Evolutionary conservation across 106 monocot genomes (phyloP).

Genomic region (Allium cepa): DNA sequence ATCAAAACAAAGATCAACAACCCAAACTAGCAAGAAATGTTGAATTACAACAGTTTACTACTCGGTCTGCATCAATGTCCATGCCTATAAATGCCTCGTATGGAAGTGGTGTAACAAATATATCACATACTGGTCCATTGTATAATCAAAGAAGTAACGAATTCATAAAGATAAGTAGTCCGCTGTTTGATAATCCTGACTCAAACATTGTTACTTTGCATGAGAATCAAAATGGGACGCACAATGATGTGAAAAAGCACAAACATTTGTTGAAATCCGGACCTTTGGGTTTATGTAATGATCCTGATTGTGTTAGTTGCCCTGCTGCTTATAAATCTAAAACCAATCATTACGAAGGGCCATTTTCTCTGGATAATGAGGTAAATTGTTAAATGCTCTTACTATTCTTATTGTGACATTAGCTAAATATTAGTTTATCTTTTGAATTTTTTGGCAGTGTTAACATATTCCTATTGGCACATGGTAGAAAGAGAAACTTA

Average conservation of each 20-base stretch:
- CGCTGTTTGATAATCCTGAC: not conserved
- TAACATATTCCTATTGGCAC: too few relatives aligned
- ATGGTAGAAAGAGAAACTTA: too few relatives aligned
- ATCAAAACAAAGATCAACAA: not conserved
- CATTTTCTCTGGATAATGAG: conserved; percentile 27
- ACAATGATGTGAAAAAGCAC: conserved; percentile 14
- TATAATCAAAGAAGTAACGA: not conserved
- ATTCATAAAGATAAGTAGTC: not conserved
- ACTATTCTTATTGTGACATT: not conserved
- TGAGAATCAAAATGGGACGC: not conserved
- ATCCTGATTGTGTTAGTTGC: conserved; percentile 43
- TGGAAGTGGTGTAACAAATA: not conserved
- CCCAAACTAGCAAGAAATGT: not conserved
- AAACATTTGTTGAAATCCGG: conserved; percentile 49
- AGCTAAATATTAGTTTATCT: too few relatives aligned
- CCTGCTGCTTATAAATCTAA: conserved; percentile 32
- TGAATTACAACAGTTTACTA: not conserved
- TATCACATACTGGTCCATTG: not conserved
- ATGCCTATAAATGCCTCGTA: not conserved
- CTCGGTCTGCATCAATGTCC: not conserved
- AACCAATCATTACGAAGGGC: conserved; percentile 8
- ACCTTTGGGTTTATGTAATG: conserved; percentile 39
- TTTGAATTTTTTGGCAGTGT: too few relatives aligned
- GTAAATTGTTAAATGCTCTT: conserved; percentile 5
- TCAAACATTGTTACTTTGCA: not conserved